phyloP scores from a whole-genome alignment of 176 grass and related monocot genomes.

The Neostapfia colusana region DNA sequence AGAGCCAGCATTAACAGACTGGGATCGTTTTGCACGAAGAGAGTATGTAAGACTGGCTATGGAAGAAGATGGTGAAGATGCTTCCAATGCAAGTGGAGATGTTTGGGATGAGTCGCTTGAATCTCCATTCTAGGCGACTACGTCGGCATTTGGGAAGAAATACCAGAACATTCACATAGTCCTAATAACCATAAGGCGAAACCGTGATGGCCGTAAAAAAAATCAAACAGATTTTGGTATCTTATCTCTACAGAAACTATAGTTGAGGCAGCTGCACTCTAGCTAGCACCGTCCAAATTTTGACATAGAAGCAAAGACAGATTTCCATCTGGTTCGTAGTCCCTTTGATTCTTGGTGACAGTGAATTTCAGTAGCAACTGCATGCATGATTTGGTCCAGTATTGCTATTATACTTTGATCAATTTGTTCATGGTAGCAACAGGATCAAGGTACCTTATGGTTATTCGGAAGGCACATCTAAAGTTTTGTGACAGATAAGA shows the following conservation, averaged over 20 bases:
- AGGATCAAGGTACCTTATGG: conserved; percentile 1
- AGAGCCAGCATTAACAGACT: conserved; percentile 90
- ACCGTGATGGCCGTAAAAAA: conserved; percentile 28
- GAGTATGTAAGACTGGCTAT: conserved; percentile 90
- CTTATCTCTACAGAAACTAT: conserved; percentile 36
- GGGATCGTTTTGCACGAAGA: conserved; percentile 92
- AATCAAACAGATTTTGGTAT: conserved; percentile 34
- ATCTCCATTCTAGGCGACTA: conserved; percentile 64
- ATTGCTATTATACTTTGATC: background rate
- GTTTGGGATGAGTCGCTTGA: conserved; percentile 95
- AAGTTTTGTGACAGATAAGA: conserved; percentile 34
- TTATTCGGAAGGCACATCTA: conserved; percentile 19
- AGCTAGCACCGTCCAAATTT: conserved; percentile 36
- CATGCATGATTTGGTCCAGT: conserved; percentile 30
- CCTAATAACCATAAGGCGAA: conserved; percentile 38
- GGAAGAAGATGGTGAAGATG: conserved; percentile 99
- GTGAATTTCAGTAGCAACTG: conserved; percentile 24
- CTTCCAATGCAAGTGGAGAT: conserved; percentile 93
- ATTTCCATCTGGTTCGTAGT: conserved; percentile 16
- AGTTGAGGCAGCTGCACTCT: conserved; percentile 30
- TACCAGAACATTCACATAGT: no score
- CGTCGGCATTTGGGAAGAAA: background rate
- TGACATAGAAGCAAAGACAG: conserved; percentile 28
- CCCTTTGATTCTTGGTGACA: conserved; percentile 33
- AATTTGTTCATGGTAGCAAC: conserved; percentile 3